A percentile compares a stretch with the other conserved stretches of the same genome.
These are phyloP conservation scores for Hymenoscyphus linearis DNA, from an alignment of 2,329 filamentous ascomycete genomes.

Conservation along the genomic window DNA sequence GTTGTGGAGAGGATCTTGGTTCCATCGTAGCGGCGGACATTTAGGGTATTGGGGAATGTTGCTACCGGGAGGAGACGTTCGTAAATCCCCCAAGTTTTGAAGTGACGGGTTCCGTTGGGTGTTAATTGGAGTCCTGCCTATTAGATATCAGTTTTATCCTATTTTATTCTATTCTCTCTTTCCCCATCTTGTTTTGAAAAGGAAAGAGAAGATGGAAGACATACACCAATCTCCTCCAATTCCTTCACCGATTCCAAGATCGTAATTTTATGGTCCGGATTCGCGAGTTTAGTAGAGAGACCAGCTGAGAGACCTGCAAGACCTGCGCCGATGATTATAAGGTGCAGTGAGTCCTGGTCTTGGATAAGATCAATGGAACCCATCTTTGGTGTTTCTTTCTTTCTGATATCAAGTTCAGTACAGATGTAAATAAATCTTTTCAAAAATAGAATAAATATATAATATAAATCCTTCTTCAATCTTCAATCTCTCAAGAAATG, in stretches of 20 bases:
- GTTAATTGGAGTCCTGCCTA: slow-evolving; percentile 30
- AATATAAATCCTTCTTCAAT: too few relatives aligned
- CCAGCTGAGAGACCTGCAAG: slow-evolving; percentile 38
- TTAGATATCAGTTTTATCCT: not conserved
- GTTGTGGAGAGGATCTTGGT: slow-evolving; percentile 27
- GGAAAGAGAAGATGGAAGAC: not conserved
- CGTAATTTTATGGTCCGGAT: slow-evolving; percentile 36
- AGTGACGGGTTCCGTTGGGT: slow-evolving; percentile 28
- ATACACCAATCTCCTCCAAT: slow-evolving; percentile 36
- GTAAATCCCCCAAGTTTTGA: slow-evolving; percentile 28
- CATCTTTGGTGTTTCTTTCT: too few relatives aligned
- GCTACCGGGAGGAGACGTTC: slow-evolving; percentile 25
- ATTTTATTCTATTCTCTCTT: not conserved
- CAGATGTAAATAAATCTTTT: too few relatives aligned
- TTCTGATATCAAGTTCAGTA: too few relatives aligned
- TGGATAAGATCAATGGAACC: not conserved
- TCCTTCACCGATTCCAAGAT: slow-evolving; percentile 39
- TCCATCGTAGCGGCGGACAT: slow-evolving; percentile 49
- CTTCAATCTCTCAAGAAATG: too few relatives aligned
- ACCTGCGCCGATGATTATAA: slow-evolving; percentile 39
- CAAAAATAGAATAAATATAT: too few relatives aligned
- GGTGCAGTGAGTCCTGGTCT: slow-evolving; percentile 6
- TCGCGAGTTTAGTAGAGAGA: slow-evolving; percentile 33
- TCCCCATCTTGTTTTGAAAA: not conserved
- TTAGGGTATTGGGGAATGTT: slow-evolving; percentile 40